Conservation (phyloP, 352 stramenopile species). For the Pythium apleroticum region DNA sequence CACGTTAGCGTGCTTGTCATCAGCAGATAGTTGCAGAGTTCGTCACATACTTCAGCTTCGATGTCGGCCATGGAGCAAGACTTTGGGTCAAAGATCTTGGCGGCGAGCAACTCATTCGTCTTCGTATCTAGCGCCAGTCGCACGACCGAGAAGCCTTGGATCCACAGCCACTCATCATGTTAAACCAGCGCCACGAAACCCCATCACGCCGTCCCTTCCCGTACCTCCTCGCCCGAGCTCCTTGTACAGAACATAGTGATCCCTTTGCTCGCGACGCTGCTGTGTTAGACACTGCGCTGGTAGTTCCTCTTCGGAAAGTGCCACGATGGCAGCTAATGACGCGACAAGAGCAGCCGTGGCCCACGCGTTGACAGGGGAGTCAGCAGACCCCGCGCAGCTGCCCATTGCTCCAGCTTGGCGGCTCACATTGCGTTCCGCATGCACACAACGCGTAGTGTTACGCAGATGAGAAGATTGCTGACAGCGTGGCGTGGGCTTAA, state of each 20-base stretch:
- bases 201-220: not conserved
- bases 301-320: not conserved
- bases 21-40: not conserved
- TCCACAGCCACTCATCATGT: conserved; percentile 13
- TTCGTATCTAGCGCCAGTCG: conserved; percentile 59
- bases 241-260: conserved; percentile 56
- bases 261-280: conserved; percentile 23
- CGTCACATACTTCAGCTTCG: conserved; percentile 43
- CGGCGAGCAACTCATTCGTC: conserved; percentile 51
- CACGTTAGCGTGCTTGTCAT: not conserved
- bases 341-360: conserved; percentile 1
- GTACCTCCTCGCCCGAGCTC: conserved; percentile 65
- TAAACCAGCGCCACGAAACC: conserved; percentile 8
- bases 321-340: not conserved
- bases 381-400: not conserved
- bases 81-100: conserved; percentile 78
- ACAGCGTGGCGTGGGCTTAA: not conserved
- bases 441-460: not conserved
- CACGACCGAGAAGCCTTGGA: conserved; percentile 63
- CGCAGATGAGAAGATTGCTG: too few species aligned
- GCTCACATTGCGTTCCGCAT: not conserved
- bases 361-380: not conserved
- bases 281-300: not conserved
- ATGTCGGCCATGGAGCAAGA: conserved; percentile 57
- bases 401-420: not conserved